These are phyloP conservation scores for Pyropia haitanensis DNA, from an alignment of 23 red algal species.

Conservation along the genomic window DNA sequence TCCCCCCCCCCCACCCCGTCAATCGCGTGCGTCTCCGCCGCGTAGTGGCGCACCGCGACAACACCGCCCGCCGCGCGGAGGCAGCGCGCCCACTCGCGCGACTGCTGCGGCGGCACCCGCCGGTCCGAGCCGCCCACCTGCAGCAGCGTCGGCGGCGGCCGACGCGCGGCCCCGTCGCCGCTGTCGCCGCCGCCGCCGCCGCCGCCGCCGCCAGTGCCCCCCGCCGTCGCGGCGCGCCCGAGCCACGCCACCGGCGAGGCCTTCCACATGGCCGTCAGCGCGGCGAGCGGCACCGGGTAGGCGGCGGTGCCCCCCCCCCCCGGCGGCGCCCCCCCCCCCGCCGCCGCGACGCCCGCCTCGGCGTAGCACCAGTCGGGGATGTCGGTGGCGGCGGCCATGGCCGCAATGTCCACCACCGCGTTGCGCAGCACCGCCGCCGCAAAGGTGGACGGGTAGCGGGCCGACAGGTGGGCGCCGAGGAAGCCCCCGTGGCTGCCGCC, in stretches of 20 bases:
- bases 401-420: slow-evolving; percentile 78
- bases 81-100: slow-evolving; percentile 64
- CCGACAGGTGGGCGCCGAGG: slow-evolving; percentile 72
- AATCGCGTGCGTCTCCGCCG: slow-evolving; percentile 58
- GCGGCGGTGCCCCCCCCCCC: no score
- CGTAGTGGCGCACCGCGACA: slow-evolving; percentile 48
- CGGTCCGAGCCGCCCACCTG: slow-evolving; percentile 71
- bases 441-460: slow-evolving; percentile 31
- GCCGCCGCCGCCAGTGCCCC: slow-evolving; percentile 13
- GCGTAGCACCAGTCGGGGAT: slow-evolving; percentile 96
- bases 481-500: slow-evolving; percentile 97
- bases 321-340: not conserved
- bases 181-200: slow-evolving; percentile 21
- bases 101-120: slow-evolving; percentile 72
- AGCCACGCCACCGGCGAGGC: slow-evolving; percentile 5
- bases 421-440: slow-evolving; percentile 71
- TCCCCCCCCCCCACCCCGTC: slow-evolving; percentile 65
- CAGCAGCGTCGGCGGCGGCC: slow-evolving; percentile 33
- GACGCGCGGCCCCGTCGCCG: not conserved
- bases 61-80: slow-evolving; percentile 15
- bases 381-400: slow-evolving; percentile 76
- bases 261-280: not conserved
- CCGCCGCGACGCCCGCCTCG: slow-evolving; percentile 30
- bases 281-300: not conserved
- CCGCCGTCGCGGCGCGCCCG: slow-evolving; percentile 7